phyloP scores from a whole-genome alignment of 2,329 filamentous ascomycete species.

The Xylariales sp. region DNA sequence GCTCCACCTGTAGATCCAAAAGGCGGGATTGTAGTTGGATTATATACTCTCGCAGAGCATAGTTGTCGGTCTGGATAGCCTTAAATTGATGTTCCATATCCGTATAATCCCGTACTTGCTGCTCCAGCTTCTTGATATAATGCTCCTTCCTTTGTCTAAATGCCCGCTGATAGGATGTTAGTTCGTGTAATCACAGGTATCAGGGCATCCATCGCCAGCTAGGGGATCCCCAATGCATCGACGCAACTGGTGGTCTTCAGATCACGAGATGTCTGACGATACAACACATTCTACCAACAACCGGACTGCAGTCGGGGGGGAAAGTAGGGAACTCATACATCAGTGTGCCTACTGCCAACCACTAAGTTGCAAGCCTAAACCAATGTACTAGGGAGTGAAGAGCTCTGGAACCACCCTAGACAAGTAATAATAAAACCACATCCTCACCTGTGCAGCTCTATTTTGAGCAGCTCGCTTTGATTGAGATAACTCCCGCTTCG shows the following conservation, averaged over 20 bases:
- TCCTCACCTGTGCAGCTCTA: conserved; percentile 89
- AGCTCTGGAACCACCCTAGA: conserved; percentile 1
- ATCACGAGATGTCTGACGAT: background rate
- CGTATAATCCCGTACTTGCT: conserved; percentile 85
- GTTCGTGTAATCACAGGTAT: background rate
- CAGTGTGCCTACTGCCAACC: too few relatives aligned
- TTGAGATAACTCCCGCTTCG: conserved; percentile 90
- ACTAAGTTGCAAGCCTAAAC: background rate
- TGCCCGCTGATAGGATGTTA: conserved; percentile 72
- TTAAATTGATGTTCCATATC: conserved; percentile 83
- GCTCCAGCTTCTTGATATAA: conserved; percentile 97
- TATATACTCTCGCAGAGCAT: conserved; percentile 90
- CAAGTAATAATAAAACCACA: conserved; percentile 25
- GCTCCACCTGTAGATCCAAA: conserved; percentile 84
- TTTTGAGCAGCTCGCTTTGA: conserved; percentile 98
- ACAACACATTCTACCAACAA: background rate
- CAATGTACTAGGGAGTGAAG: conserved; percentile 11
- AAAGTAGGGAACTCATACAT: background rate
- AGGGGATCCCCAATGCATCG: background rate
- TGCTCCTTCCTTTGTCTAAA: conserved; percentile 98
- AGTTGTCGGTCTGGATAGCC: conserved; percentile 87
- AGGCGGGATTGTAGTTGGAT: conserved; percentile 89
- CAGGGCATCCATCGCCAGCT: background rate
- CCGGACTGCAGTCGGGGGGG: background rate
- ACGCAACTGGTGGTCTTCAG: background rate